Evolutionary conservation across 2,329 filamentous ascomycete species (phyloP).

Genomic region (Aspergillus fischeri): DNA sequence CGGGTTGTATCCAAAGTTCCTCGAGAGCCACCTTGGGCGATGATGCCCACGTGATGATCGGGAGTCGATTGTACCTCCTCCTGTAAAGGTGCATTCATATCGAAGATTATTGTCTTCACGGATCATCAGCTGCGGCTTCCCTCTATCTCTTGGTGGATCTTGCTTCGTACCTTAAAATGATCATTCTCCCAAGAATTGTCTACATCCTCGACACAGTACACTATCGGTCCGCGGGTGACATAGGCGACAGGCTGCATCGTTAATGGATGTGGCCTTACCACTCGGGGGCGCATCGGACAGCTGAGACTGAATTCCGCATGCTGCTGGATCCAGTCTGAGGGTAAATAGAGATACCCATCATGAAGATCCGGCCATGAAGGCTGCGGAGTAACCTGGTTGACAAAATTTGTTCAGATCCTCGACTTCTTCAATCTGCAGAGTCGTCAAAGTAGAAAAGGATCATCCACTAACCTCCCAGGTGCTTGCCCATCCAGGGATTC

Average conservation of each 20-base stretch:
- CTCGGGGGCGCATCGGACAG: constrained; percentile 47
- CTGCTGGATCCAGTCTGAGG: constrained; percentile 23
- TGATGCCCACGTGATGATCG: not conserved
- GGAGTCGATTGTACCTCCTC: not conserved
- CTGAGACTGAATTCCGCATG: constrained; percentile 34
- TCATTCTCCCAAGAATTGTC: constrained; percentile 43
- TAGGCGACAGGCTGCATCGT: constrained; percentile 53
- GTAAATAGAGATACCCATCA: constrained; percentile 50
- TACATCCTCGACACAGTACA: constrained; percentile 59
- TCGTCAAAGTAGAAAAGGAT: not conserved
- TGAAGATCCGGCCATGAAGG: constrained; percentile 26
- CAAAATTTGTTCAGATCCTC: not conserved
- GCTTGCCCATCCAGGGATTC: constrained; percentile 51
- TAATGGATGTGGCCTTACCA: constrained; percentile 52
- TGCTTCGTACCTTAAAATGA: constrained; percentile 2
- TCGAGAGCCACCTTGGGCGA: constrained; percentile 12
- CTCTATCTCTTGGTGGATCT: constrained; percentile 6
- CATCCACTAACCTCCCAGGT: constrained; percentile 4
- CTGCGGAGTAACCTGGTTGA: constrained; percentile 25
- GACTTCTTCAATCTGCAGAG: not conserved
- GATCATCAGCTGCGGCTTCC: constrained; percentile 9
- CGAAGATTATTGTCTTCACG: constrained; percentile 7
- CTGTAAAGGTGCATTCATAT: not conserved
- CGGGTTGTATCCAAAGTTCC: constrained; percentile 26
- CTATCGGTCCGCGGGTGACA: constrained; percentile 54